Evolutionary conservation across 2,329 filamentous ascomycete species (phyloP).

Genomic region (Xylariaceae sp.): DNA sequence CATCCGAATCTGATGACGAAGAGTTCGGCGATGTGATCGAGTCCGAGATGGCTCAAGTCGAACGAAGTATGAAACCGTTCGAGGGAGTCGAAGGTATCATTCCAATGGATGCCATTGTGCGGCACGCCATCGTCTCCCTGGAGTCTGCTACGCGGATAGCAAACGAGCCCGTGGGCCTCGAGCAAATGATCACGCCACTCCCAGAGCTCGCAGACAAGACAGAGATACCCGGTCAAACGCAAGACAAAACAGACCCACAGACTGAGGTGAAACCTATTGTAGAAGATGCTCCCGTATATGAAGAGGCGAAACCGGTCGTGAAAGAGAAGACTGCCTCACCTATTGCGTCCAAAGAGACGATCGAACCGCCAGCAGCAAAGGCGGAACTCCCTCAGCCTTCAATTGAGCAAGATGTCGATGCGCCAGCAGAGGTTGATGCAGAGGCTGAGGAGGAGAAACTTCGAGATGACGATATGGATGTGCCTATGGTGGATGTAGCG

Average conservation of each 20-base stretch:
- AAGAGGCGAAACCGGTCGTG: constrained; percentile 4
- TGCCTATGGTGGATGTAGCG: constrained; percentile 33
- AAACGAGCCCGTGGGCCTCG: constrained; percentile 39
- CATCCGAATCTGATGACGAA: constrained; percentile 52
- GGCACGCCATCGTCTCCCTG: constrained; percentile 44
- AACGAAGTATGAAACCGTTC: constrained; percentile 44
- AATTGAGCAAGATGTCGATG: constrained; percentile 23
- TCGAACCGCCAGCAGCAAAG: constrained; percentile 4
- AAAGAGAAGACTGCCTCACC: constrained; percentile 15
- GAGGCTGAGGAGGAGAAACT: constrained; percentile 10
- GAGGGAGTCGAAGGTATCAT: constrained; percentile 34
- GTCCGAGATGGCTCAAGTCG: constrained; percentile 47
- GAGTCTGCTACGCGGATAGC: constrained; percentile 45
- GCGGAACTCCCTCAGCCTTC: constrained; percentile 23
- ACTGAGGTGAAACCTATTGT: constrained; percentile 15
- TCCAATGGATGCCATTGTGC: constrained; percentile 38
- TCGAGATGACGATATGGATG: constrained; percentile 25
- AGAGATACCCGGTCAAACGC: constrained; percentile 16
- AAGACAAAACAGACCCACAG: constrained; percentile 14
- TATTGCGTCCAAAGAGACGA: constrained; percentile 6
- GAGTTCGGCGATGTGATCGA: constrained; percentile 56
- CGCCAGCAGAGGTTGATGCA: constrained; percentile 9
- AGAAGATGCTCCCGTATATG: constrained; percentile 3
- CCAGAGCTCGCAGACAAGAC: constrained; percentile 36
- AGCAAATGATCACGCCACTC: constrained; percentile 38